Conservation (phyloP, 108 stramenopile species). For the Pinguiococcus pyrenoidosus region DNA sequence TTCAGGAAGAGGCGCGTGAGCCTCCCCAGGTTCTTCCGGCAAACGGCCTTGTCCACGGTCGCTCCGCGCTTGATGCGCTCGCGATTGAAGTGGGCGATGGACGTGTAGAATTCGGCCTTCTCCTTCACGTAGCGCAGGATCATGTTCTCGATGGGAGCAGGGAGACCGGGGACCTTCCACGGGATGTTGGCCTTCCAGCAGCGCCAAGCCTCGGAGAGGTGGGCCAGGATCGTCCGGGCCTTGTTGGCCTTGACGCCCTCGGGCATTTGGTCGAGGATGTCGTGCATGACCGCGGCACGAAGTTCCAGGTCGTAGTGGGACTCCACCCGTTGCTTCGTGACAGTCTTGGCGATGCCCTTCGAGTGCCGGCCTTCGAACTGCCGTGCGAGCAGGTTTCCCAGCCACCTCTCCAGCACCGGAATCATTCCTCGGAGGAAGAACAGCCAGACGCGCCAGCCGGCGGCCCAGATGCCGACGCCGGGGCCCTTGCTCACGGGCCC, state of each 20-base stretch:
- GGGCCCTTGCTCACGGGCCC: slow-evolving; percentile 99
- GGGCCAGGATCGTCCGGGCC: slow-evolving; percentile 84
- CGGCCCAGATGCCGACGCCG: slow-evolving; percentile 97
- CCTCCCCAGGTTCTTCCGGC: slow-evolving; percentile 92
- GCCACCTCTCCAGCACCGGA: slow-evolving; percentile 91
- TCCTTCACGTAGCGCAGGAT: slow-evolving; percentile 98
- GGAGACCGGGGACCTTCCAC: slow-evolving; percentile 99
- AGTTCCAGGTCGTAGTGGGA: slow-evolving; percentile 97
- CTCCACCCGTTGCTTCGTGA: slow-evolving; percentile 98
- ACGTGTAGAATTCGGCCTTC: slow-evolving; percentile 98
- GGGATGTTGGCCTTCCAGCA: slow-evolving; percentile 99
- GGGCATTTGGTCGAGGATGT: slow-evolving; percentile 99
- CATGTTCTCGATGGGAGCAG: slow-evolving; percentile 98
- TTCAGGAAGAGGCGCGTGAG: slow-evolving; percentile 96
- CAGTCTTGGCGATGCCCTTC: slow-evolving; percentile 90
- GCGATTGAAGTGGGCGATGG: slow-evolving; percentile 45
- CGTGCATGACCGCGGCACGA: slow-evolving; percentile 98
- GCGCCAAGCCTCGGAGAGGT: slow-evolving; percentile 91
- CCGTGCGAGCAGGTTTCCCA: slow-evolving; percentile 92
- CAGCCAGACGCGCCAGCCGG: slow-evolving; percentile 97
- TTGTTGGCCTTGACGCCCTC: slow-evolving; percentile 98
- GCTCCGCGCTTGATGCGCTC: slow-evolving; percentile 98
- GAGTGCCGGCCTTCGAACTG: slow-evolving; percentile 96
- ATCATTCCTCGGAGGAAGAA: slow-evolving; percentile 95
- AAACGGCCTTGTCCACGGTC: slow-evolving; percentile 98